Evolutionary conservation across 805 yeast genomes (phyloP), one percentile per base, ranked within the genome.

Genomic region (Metschnikowia arizonensis): DNA sequence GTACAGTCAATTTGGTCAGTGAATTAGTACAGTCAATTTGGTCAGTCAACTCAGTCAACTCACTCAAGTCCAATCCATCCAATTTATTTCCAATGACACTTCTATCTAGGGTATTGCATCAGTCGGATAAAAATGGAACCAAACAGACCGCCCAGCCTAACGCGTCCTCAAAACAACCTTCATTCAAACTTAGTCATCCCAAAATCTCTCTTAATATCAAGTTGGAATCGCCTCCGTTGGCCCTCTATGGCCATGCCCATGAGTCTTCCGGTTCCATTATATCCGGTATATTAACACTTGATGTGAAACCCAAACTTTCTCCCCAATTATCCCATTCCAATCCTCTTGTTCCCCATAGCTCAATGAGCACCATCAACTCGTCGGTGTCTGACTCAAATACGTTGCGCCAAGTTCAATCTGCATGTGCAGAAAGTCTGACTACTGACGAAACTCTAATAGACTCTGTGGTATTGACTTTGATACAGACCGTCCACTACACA

Each of bases 141-240:
- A 48, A 36, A 19, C 35, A 30, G 48, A 41, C 32, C 9, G 23
- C 33, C 25, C 33, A 30, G 12, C 25, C 42, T n/a, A n/a, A n/a
- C 21, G 35, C 21, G 10, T 12, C 17, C 11, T 34, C 34, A 23
- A 19, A 23, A 21, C 3, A 28, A 10, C 12, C 42, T 6, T 39
- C 29, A 18, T 29, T 23, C 35, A 39, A 39, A 11, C 28, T 9
- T 43, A 30, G 76, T 77, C 25, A 2, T 18, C 21, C 42, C 29
- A 30, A 30, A 1, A 62, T 77, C 28, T 69, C 75, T 28, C 63
- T 87, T 10, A 60, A 81, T 0, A 74, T 90, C 28, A 73, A 74
- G 31, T 69, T 93, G 18, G 99, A 93, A 60, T 83, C 95, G 1
- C 98, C 98, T 1, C 99, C 99, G 0, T 74, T 90, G 31, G 79